A percentile compares a stretch with the other conserved stretches of the same genome.
These are phyloP conservation scores for Candida awuae DNA, from an alignment of 805 yeast species.

Conservation along the genomic window DNA sequence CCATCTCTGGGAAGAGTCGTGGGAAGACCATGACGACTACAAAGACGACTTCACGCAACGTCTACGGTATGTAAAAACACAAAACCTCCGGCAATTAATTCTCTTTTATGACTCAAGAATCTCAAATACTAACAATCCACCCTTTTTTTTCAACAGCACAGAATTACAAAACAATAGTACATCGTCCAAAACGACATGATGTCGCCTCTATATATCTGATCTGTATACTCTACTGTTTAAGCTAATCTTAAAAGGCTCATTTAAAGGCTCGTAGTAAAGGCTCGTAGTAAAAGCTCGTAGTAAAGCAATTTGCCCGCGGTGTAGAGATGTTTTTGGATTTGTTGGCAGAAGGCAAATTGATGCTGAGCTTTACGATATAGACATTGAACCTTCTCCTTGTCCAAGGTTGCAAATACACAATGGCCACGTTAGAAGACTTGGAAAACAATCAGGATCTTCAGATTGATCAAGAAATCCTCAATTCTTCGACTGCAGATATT, in stretches of 20 bases:
- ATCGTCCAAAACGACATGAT: too few species aligned
- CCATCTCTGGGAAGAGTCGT: conserved; percentile 89
- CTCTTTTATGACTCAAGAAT: too few species aligned
- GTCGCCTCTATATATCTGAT: too few species aligned
- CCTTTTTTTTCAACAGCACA: too few species aligned
- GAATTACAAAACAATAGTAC: too few species aligned
- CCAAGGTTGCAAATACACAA: conserved; percentile 19
- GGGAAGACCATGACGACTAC: conserved; percentile 94
- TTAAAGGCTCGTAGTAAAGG: too few species aligned
- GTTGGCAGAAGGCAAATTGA: conserved; percentile 1
- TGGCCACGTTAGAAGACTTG: conserved; percentile 83
- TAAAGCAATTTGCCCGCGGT: too few species aligned
- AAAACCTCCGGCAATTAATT: neutral
- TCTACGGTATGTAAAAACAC: conserved; percentile 42
- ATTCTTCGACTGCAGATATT: conserved; percentile 73
- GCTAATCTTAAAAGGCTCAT: too few species aligned
- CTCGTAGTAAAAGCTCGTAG: too few species aligned
- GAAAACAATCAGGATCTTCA: conserved; percentile 50
- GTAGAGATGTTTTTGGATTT: too few species aligned
- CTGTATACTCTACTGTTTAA: too few species aligned
- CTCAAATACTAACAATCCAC: neutral
- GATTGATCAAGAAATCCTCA: conserved; percentile 74
- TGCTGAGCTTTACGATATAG: too few species aligned
- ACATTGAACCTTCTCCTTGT: neutral
- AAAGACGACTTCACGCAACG: conserved; percentile 71